Percentiles rank a stretch among this genome's conserved stretches.
Conservation (phyloP, 768 basidiomycete species). For the Naganishia friedmannii region DNA sequence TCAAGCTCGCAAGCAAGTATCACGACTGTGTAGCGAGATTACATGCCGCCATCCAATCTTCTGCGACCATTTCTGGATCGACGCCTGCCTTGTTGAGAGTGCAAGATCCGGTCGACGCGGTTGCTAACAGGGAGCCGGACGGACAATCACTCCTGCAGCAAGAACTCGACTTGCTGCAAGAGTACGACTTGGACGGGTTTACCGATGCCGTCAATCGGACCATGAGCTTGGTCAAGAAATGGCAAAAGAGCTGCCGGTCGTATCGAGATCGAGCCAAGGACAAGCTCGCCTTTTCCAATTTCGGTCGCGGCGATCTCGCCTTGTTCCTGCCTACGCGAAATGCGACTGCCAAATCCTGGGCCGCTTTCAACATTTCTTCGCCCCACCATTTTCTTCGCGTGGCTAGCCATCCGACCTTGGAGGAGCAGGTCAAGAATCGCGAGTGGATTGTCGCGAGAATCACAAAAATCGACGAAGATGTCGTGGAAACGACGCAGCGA, state of each 20-base stretch:
- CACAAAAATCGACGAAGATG: slow-evolving; percentile 44
- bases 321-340: slow-evolving; percentile 94
- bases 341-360: slow-evolving; percentile 90
- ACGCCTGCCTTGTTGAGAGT: slow-evolving; percentile 22
- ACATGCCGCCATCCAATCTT: slow-evolving; percentile 44
- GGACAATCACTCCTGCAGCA: slow-evolving; percentile 33
- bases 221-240: slow-evolving; percentile 72
- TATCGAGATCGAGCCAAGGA: slow-evolving; percentile 93
- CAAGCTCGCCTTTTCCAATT: slow-evolving; percentile 94
- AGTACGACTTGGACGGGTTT: slow-evolving; percentile 81
- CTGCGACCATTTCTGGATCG: slow-evolving; percentile 45
- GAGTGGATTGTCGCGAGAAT: slow-evolving; percentile 60
- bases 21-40: slow-evolving; percentile 46
- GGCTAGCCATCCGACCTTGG: slow-evolving; percentile 65
- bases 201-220: slow-evolving; percentile 76
- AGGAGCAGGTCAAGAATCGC: slow-evolving; percentile 80
- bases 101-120: background rate
- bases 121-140: slow-evolving; percentile 25
- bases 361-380: slow-evolving; percentile 81
- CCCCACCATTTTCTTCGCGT: slow-evolving; percentile 96
- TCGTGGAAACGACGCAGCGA: slow-evolving; percentile 33
- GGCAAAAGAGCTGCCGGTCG: slow-evolving; percentile 95
- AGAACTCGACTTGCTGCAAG: slow-evolving; percentile 38
- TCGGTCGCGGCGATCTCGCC: slow-evolving; percentile 89
- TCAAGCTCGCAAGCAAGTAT: slow-evolving; percentile 46